Evolutionary conservation across 1,139 yeast genomes (phyloP).

Genomic region (Yamadazyma diddensiae): DNA sequence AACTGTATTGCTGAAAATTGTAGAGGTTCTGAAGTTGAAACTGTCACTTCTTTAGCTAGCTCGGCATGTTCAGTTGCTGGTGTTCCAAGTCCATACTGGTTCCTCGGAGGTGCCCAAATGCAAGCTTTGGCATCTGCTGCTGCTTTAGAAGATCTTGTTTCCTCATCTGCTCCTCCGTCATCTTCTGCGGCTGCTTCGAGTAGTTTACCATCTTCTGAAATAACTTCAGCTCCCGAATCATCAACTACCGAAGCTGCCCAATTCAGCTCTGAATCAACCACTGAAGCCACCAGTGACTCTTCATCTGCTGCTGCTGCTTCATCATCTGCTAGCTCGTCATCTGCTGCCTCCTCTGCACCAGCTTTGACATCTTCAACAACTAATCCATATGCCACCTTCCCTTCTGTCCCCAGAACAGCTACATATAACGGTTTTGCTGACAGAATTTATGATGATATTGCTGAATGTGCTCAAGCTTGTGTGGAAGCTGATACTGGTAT

Average conservation of each 20-base stretch:
- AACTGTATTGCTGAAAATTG: slow-evolving; percentile 28
- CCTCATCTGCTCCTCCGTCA: slow-evolving; percentile 5
- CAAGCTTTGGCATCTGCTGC: slow-evolving; percentile 31
- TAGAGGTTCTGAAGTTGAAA: slow-evolving; percentile 24
- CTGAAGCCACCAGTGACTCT: slow-evolving; percentile 5
- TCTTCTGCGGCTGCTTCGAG: slow-evolving; percentile 1
- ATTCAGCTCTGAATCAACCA: background rate
- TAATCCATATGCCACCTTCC: slow-evolving; percentile 20
- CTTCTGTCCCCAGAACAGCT: slow-evolving; percentile 47
- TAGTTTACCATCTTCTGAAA: slow-evolving; percentile 3
- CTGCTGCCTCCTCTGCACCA: background rate
- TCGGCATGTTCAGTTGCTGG: slow-evolving; percentile 22
- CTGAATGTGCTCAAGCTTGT: slow-evolving; percentile 44
- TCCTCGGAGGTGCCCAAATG: slow-evolving; percentile 26
- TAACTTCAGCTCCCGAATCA: slow-evolving; percentile 5
- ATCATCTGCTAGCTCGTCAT: background rate
- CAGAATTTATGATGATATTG: slow-evolving; percentile 34
- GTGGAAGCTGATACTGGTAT: slow-evolving; percentile 29
- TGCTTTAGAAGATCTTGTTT: background rate
- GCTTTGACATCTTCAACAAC: slow-evolving; percentile 7
- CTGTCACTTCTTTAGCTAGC: slow-evolving; percentile 25
- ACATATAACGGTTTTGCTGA: slow-evolving; percentile 52
- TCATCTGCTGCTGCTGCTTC: slow-evolving; percentile 3
- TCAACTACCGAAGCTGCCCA: slow-evolving; percentile 1
- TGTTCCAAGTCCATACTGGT: slow-evolving; percentile 23